phyloP scores from a whole-genome alignment of 1,284 basidiomycete genomes.

The Puccinia coronata region DNA sequence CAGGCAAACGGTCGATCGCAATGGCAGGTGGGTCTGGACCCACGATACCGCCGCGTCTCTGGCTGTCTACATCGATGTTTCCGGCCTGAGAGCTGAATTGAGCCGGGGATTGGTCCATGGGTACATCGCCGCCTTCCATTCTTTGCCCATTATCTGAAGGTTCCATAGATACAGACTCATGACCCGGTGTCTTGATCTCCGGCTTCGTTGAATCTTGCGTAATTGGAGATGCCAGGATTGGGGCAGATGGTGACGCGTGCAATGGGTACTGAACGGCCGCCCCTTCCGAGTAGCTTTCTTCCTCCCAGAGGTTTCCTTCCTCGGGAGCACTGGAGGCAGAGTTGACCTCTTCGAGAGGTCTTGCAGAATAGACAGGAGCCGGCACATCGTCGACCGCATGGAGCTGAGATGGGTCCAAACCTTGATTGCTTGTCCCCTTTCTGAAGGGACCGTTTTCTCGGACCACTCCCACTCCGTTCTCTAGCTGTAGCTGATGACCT shows the following conservation, averaged over 20 bases:
- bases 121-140: background rate
- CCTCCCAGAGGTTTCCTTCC: conserved; percentile 11
- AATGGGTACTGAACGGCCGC: background rate
- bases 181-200: background rate
- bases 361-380: background rate
- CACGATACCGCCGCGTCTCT: background rate
- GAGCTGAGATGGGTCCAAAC: background rate
- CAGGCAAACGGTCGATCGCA: no score
- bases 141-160: background rate
- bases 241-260: background rate
- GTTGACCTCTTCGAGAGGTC: background rate
- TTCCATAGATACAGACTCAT: background rate
- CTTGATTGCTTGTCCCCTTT: no score
- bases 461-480: background rate
- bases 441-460: background rate
- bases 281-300: background rate
- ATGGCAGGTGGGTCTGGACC: no score
- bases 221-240: background rate
- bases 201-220: no score
- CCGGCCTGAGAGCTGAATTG: background rate
- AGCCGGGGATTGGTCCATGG: background rate
- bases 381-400: background rate
- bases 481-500: background rate
- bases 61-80: background rate
- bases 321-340: conserved; percentile 7